A percentile compares a stretch with the other conserved stretches of the same genome.
Conservation (phyloP, 768 basidiomycete genomes). For the Lactifluus pinguis region DNA sequence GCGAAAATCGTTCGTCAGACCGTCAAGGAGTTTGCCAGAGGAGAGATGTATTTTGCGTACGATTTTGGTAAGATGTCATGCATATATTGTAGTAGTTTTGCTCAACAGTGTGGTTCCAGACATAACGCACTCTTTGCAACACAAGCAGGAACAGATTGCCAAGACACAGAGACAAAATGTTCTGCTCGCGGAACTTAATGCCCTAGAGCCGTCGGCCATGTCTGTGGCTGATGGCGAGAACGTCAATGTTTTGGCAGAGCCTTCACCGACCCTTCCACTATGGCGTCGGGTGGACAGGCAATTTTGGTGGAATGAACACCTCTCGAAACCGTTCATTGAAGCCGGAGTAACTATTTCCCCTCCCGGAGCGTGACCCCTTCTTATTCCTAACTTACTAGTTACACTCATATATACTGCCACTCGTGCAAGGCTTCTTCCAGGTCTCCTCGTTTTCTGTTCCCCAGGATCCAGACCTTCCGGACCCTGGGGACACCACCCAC, state of each 20-base stretch:
- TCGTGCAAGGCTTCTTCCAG: slow-evolving; percentile 93
- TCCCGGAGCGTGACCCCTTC: background rate
- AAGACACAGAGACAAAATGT: slow-evolving; percentile 50
- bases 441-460: slow-evolving; percentile 58
- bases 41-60: slow-evolving; percentile 87
- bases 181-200: slow-evolving; percentile 54
- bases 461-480: slow-evolving; percentile 34
- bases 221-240: slow-evolving; percentile 29
- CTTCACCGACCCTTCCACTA: slow-evolving; percentile 67
- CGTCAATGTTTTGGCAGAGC: slow-evolving; percentile 56
- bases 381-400: slow-evolving; percentile 34
- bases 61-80: slow-evolving; percentile 53
- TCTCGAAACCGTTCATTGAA: slow-evolving; percentile 78
- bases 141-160: slow-evolving; percentile 59
- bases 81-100: background rate
- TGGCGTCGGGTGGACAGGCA: slow-evolving; percentile 86
- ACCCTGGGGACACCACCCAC: slow-evolving; percentile 29
- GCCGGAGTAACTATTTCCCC: slow-evolving; percentile 51
- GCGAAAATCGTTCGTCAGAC: slow-evolving; percentile 75
- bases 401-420: slow-evolving; percentile 79
- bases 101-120: slow-evolving; percentile 34
- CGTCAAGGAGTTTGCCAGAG: slow-evolving; percentile 66
- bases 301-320: slow-evolving; percentile 96
- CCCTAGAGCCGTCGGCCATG: slow-evolving; percentile 27
- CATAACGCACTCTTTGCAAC: slow-evolving; percentile 73